Percentiles rank a stretch among this genome's conserved stretches.
phyloP scores from a whole-genome alignment of 208 protist species.

The Leptomonas pyrrhocoris region DNA sequence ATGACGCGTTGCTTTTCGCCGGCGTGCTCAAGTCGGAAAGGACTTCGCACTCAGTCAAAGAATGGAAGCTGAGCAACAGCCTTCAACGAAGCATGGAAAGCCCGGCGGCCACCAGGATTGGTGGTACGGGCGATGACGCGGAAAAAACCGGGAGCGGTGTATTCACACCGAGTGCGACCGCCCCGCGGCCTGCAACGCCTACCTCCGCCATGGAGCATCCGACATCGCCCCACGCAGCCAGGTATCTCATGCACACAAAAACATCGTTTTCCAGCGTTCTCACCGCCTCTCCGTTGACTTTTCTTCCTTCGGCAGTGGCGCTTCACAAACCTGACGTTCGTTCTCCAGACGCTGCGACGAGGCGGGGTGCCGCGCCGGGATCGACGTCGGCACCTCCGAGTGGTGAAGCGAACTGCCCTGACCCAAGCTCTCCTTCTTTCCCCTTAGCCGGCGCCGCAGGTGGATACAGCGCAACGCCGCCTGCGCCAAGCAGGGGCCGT shows the following conservation, averaged over 20 bases:
- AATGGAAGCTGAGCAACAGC: background rate
- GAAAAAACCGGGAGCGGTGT: background rate
- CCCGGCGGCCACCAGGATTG: background rate
- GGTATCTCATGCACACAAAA: background rate
- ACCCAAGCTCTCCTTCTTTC: no score
- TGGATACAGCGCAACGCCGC: background rate
- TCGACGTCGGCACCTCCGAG: background rate
- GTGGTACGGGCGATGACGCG: background rate
- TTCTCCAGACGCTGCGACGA: background rate
- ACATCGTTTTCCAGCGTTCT: background rate
- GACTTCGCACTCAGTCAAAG: background rate
- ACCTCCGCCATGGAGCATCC: background rate
- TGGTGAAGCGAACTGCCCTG: no score
- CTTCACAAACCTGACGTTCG: background rate
- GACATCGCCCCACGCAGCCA: background rate
- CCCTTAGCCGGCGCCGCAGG: background rate
- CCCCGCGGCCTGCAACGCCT: background rate
- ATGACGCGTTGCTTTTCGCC: conserved; percentile 17
- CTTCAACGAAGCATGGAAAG: background rate
- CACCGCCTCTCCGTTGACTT: background rate
- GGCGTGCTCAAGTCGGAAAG: conserved; percentile 15
- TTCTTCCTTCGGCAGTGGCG: background rate
- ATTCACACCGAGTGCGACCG: background rate
- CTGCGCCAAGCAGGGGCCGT: background rate
- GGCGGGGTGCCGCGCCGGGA: background rate